A percentile compares a stretch with the other conserved stretches of the same genome.
Evolutionary conservation across 2,329 filamentous ascomycete genomes (phyloP).

Genomic region (Colletotrichum sp.): DNA sequence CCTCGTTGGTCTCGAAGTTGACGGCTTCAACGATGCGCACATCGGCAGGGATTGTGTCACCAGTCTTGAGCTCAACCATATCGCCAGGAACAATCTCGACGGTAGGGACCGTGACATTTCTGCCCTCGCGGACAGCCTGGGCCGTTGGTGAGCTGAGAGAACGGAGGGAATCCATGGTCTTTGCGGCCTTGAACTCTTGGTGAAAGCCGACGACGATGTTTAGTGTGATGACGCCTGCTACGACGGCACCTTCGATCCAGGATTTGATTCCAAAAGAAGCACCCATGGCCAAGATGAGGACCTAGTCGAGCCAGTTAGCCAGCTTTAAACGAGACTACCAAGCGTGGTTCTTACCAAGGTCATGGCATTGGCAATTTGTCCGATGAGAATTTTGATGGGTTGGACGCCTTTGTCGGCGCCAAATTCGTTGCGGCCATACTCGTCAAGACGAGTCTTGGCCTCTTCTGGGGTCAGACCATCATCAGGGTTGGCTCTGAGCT

Average conservation of each 20-base stretch:
- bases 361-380: conserved; percentile 73
- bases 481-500: conserved; percentile 60
- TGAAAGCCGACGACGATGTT: conserved; percentile 61
- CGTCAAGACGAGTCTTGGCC: conserved; percentile 57
- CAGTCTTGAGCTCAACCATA: conserved; percentile 57
- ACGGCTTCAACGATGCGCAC: conserved; percentile 61
- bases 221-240: conserved; percentile 60
- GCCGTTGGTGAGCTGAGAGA: conserved; percentile 50
- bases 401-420: conserved; percentile 65
- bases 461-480: conserved; percentile 63
- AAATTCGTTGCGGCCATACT: conserved; percentile 68
- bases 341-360: conserved; percentile 55
- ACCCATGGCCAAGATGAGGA: conserved; percentile 62
- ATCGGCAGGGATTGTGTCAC: conserved; percentile 68
- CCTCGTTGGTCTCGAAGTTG: conserved; percentile 73
- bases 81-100: conserved; percentile 62
- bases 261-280: conserved; percentile 63
- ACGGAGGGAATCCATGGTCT: conserved; percentile 54
- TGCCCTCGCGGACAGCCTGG: conserved; percentile 46
- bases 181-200: conserved; percentile 52
- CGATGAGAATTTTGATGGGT: conserved; percentile 66
- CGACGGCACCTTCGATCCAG: conserved; percentile 66
- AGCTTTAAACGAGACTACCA: no score
- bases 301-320: conserved; percentile 32
- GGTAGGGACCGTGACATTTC: conserved; percentile 40